Evolutionary conservation across 805 yeast genomes (phyloP), one percentile per base, ranked within the genome.

Genomic region (Ogataea paradorogensis): DNA sequence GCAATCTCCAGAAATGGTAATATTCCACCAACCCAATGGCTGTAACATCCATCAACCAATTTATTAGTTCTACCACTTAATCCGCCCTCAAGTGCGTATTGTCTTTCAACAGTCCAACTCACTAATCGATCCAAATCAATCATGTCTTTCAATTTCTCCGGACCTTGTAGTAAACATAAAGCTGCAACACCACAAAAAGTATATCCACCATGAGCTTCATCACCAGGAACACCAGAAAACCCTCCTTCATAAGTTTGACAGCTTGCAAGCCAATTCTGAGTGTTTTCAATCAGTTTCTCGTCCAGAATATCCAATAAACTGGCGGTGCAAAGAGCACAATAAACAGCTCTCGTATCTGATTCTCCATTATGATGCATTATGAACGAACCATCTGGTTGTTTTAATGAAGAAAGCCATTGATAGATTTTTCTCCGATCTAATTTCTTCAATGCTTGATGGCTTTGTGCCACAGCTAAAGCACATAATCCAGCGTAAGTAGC

Each of bases 211-310:
- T 93, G 99, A 0, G 98, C 97, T 61, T 93, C 99, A 44, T 78
- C 83, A 5, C 73, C 70, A 0, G 95, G 93, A 15, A 71, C 69
- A 1, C 95, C 96, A 1, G 90, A 88, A 63, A 91, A 85, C 0
- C 99, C 99, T 16, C 99, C 99, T 64, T 95, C 99, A 57, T 74
- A 90, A 0, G 91, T 85, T 61, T 93, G 99, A 52, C 96, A 88
- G 9, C 58, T 48, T 0, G 63, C 51, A 10, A 93, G 50, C 81
- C 89, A 91, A 10, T 73, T 74, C 2, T 68, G 66, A 0, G 79
- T 71, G 5, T 75, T 76, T 11, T 63, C 65, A 0, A 63, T 47
- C 7, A 93, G 63, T 45, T 82, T 84, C 0, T 74, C 76, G 1
- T 88, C 80, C 20, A 78, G 30, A 0, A 90, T 70, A 42, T 76